Evolutionary conservation across 169 alveolate genomes (phyloP).

Genomic region (Eimeria necatrix): DNA sequence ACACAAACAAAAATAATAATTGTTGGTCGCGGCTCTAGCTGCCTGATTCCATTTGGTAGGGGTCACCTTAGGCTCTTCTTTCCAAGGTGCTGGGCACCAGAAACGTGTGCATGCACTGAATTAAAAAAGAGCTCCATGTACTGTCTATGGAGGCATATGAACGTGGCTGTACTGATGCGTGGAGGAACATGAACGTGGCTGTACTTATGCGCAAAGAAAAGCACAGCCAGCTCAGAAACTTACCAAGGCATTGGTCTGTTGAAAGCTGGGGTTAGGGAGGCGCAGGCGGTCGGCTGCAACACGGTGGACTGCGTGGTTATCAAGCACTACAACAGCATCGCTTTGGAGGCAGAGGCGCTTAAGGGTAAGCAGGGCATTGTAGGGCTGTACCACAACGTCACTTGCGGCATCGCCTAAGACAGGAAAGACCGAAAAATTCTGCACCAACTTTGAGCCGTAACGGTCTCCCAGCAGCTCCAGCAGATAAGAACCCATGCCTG

Average conservation of each 20-base stretch:
- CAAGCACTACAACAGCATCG: conserved; percentile 99
- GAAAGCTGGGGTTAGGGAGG: conserved; percentile 88
- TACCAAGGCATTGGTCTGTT: conserved; percentile 84
- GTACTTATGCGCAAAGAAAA: neutral
- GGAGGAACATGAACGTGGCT: neutral
- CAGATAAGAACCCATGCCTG: conserved; percentile 99
- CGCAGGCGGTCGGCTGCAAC: conserved; percentile 96
- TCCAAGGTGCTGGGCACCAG: no score
- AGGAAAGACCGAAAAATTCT: conserved; percentile 96
- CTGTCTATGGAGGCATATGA: conserved; percentile 54
- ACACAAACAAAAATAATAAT: no score
- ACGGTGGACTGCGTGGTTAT: conserved; percentile 98
- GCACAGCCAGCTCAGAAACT: neutral
- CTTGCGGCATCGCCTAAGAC: conserved; percentile 94
- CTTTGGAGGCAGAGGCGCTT: conserved; percentile 86
- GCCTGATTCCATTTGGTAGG: no score
- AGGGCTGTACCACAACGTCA: conserved; percentile 99
- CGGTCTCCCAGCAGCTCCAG: conserved; percentile 97
- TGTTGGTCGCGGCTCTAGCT: no score
- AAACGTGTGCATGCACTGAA: no score
- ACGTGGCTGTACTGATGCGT: conserved; percentile 36
- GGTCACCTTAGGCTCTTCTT: no score
- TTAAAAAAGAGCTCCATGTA: neutral
- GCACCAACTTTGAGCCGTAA: conserved; percentile 89
- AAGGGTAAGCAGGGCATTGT: conserved; percentile 97